A percentile compares a stretch with the other conserved stretches of the same genome.
phyloP scores from a whole-genome alignment of 441 rosid species.

The Mallotus repandus region DNA sequence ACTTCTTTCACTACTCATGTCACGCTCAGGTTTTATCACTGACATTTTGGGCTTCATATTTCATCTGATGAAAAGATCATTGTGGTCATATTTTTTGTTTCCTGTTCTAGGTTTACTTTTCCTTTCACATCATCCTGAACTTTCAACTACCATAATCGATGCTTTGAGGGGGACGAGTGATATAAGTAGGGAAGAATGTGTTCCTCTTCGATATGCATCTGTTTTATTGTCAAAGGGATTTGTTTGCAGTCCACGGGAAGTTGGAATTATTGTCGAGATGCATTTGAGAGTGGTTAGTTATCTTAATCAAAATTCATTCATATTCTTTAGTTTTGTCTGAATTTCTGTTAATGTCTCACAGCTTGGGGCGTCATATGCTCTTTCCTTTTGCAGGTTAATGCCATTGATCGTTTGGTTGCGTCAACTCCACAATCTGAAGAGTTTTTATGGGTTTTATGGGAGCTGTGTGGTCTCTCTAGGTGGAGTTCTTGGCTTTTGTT shows the following conservation, averaged over 20 bases:
- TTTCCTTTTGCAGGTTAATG: conserved; percentile 60
- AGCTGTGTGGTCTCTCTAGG: conserved; percentile 94
- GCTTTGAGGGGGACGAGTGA: conserved; percentile 62
- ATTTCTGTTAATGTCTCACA: background rate
- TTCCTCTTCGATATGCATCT: conserved; percentile 90
- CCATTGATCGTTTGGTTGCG: conserved; percentile 75
- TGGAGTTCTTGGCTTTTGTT: conserved; percentile 30
- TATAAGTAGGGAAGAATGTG: conserved; percentile 74
- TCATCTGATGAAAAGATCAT: conserved; percentile 13
- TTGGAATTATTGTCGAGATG: conserved; percentile 84
- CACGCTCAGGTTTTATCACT: conserved; percentile 67
- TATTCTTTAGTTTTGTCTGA: background rate
- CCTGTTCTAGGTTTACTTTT: conserved; percentile 68
- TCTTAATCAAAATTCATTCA: conserved; percentile 21
- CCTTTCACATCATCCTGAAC: conserved; percentile 75
- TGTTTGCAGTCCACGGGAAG: conserved; percentile 76
- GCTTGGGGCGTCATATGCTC: conserved; percentile 5
- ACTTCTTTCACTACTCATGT: conserved; percentile 79
- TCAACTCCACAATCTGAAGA: conserved; percentile 88
- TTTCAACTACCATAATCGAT: conserved; percentile 67
- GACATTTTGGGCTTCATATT: conserved; percentile 3
- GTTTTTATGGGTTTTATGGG: conserved; percentile 96
- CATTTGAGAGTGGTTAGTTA: conserved; percentile 93
- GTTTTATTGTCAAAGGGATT: conserved; percentile 82
- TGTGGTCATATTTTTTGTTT: conserved; percentile 27